Evolutionary conservation across 2,329 filamentous ascomycete genomes (phyloP), one percentile per base, ranked within the genome.

Genomic region (Neofusicoccum sp.): DNA sequence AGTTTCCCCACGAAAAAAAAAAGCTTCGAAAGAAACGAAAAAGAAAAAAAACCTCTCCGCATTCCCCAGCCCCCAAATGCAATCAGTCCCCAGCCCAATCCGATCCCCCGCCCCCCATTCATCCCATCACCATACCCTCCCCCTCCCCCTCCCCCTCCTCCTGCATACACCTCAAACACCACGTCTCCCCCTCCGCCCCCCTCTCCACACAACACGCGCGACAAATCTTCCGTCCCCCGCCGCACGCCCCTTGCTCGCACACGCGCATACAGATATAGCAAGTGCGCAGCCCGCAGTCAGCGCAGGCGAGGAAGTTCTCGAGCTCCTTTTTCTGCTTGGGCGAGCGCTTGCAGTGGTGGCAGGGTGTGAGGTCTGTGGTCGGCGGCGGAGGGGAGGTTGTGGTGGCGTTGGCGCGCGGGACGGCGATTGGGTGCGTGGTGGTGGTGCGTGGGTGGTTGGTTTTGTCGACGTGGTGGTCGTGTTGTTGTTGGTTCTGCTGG

Each of bases 251-350:
- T 16, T 12, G 38, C 11, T 81, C 75, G 66, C 88, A 90, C 65
- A 84, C 77, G 28, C 88, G 77, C 45, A 89, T 82, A 70, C 88
- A 90, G n/a, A 90, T 79, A 68, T 83, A 89, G 70, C 88, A 90
- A 0, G 87, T 84, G 43, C 86, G 79, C 63, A 82, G 76, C 8
- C 80, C 78, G 68, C 88, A 90, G 12, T 83, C 80, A 65, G 83
- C 76, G 70, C 88, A 90, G 66, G 85, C 79, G 48, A 85, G 82
- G 68, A 86, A 89, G 8, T 83, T 84, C 70, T 89, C 86, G 34
- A 90, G 79, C 61, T 90, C 86, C 5, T 80, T 80, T 69, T 84
- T 88, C 65, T 85, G 85, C 57, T 80, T 86, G 1, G 88, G 88
- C 58, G 82, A 82, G 43, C 86, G 82, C 67, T 83, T 82, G 78